Base-by-base conservation (phyloP, 805 yeast genomes). In the Candida hungchunana region DNA sequence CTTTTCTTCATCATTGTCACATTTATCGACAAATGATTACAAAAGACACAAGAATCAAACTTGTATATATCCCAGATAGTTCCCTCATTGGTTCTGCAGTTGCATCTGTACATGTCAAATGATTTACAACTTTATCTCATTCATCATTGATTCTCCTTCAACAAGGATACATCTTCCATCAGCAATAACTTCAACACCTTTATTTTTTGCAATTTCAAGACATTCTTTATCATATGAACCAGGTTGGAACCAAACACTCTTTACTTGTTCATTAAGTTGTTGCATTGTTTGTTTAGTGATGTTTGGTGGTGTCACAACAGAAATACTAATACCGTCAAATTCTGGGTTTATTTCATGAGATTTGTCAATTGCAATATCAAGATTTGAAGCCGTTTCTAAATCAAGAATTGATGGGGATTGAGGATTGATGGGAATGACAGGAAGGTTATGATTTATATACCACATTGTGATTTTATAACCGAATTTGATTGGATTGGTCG, bases 181-280 rank as follows among this genome's bases (percentile, higher is more conserved):
- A 10, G 58, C 63, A 25, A 70, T 64, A 4, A 69, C 62, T 9
- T 60, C 58, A 5, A 64, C 56, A 1, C 48, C 48, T 10, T 57
- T 46, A 3, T 59, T 63, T n/a, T 55, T 33, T 1, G 71, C 69
- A 22, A 58, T 58, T 1, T 68, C 61, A 13, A 81, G 62, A 4
- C 73, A 74, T 10, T 63, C 67, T 3, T 54, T 51, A 48, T 81
- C 78, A 46, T 73, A 83, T 16, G 87, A 73, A 0, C 94, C 95
- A 0, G 95, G 95, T 52, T 85, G 95, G 46, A 82, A 78, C 95
- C 95, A 86, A 12, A 83, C 61, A 1, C 80, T 77, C 47, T 71
- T 71, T 12, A 82, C 60, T 0, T 59, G 37, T 8, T 53, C 51
- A 6, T 51, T 35, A 39, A 73, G 58, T 12, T 65, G 65, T 9